Base-by-base conservation (phyloP, 2,329 filamentous ascomycete species). In the Lachnum nothofagi region DNA sequence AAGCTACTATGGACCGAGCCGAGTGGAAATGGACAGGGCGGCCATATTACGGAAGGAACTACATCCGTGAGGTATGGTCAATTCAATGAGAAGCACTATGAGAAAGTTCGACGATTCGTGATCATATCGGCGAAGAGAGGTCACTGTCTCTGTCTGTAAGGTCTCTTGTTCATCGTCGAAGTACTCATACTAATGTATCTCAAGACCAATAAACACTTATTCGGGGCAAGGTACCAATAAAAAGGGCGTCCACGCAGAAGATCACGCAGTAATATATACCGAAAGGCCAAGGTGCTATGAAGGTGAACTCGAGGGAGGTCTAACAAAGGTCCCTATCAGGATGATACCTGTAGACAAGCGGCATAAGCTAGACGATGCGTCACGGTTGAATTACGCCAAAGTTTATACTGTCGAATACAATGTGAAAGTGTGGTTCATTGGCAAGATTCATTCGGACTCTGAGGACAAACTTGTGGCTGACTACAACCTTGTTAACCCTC, bases 351-450 rank as follows among this genome's bases (percentile, higher is more conserved):
- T 3, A 3, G 10, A 2, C n/a, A 6, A 10, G 1, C n/a, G 22
- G 6, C 6, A 55, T 7, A 48, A 49, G 23, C 33, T 58, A 2
- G 34, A 48, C 12, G 0, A 1, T 0, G 12, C 12, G 1, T 58
- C 57, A 12, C 44, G 60, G 1, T 4, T 62, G 1, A 59, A 61
- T 16, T 62, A 60, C 22, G 48, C 55, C 0, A 62, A 62, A 24
- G 16, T 57, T 1, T 59, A 62, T 25, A 62, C 60, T 0, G 45
- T 62, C 1, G 60, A 61, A 31, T 46, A 58, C 22, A 60, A 60
- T 38, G 46, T 58, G 12, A 57, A 55, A 24, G 59, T 61, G 0
- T 45, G 27, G 3, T 61, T 60, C 20, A 53, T 60, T 9, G 60
- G 60, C 0, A 14, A n/a, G 3, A 46, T 62, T 7, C 22, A 50